Evolutionary conservation across 768 basidiomycete genomes (phyloP), one percentile per base, ranked within the genome.

Genomic region (Rhizopogon salebrosus): DNA sequence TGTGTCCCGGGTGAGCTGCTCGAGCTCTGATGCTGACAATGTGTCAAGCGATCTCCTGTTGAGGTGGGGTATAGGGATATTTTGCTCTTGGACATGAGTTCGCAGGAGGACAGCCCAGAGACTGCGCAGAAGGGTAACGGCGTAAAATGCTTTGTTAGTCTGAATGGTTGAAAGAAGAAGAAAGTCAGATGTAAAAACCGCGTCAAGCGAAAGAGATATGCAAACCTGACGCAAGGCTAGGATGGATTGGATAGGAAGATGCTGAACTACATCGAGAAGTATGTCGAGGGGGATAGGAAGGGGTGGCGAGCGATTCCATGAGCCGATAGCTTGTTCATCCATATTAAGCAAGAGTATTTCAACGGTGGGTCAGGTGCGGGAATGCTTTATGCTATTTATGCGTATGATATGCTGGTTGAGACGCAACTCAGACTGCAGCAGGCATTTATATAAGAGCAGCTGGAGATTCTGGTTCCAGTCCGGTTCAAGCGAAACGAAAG

Each of bases 101-200:
- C 66, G 68, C 27, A 85, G 61, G 22, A 80, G 69, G 7, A 67
- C 49, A 6, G 68, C 63, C 84, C 84, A 86, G 37, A 85, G 69
- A 37, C 71, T 65, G 34, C 75, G 78, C 0, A 73, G 61, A n/a
- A 70, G 74, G 0, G 82, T 79, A 16, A 77, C 60, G 3, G 70
- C 62, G 24, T 60, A 54, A 27, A 83, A 72, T 3, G 57, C 54
- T 53, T 66, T 78, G 63, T 71, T 82, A 14, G 79, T 76, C 83
- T 85, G 43, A 1, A 43, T 31, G 35, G 27, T 24, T n/a, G 43
- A 22, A 41, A 51, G 46, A 42, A n/a, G n/a, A n/a, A n/a, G n/a
- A n/a, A n/a, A n/a, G n/a, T 11, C 14, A 37, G 34, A 23, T 3
- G 38, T 38, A 20, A 41, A 5, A 37, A 41, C n/a, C 9, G 36